phyloP scores from a whole-genome alignment of 306 rosid species.

The Argentina anserina region DNA sequence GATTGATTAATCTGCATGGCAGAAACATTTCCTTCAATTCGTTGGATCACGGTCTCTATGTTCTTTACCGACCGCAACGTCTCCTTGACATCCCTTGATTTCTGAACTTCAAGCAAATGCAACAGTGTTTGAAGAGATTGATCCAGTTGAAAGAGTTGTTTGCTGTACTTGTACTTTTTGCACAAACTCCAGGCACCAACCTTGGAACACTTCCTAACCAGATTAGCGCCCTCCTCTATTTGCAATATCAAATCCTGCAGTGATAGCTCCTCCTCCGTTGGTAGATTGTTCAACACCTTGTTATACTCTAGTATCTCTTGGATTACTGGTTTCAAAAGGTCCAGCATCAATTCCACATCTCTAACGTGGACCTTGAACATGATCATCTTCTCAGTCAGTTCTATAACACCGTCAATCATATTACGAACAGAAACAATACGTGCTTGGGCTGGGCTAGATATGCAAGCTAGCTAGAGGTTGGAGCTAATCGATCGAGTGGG shows the following conservation, averaged over 20 bases:
- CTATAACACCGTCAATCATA: not conserved
- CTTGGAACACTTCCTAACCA: not conserved
- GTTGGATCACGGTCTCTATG: not conserved
- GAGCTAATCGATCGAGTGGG: not conserved
- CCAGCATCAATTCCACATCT: not conserved
- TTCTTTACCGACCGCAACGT: not conserved
- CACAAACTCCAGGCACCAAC: not conserved
- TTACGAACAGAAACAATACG: not conserved
- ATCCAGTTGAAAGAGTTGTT: not conserved
- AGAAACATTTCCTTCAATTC: conserved; percentile 2
- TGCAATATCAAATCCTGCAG: not conserved
- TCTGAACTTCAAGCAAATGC: not conserved
- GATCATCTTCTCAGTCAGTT: not conserved
- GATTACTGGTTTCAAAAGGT: not conserved
- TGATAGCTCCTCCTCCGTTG: not conserved
- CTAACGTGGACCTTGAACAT: not conserved
- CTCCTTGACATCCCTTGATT: not conserved
- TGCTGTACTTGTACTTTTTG: not conserved
- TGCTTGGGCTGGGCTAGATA: too few relatives aligned
- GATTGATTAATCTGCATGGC: not conserved
- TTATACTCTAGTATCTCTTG: not conserved
- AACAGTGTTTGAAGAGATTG: not conserved
- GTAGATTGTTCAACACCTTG: not conserved
- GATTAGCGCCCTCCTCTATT: not conserved
- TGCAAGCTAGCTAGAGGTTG: not conserved